A percentile compares a stretch with the other conserved stretches of the same genome.
phyloP scores from a whole-genome alignment of 306 rosid species.

The Pachyrhizus erosus region DNA sequence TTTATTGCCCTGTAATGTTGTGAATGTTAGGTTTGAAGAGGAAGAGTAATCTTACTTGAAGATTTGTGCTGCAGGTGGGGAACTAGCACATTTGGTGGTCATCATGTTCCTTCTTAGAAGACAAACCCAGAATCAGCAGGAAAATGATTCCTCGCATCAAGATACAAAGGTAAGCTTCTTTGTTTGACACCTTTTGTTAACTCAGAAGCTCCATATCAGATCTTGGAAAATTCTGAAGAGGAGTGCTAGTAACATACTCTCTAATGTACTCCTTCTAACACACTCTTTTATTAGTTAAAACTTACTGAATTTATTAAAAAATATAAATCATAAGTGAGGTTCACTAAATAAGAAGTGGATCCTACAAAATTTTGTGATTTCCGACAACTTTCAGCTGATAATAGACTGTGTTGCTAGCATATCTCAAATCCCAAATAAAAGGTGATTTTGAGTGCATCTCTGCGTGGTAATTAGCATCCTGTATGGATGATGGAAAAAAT shows the following conservation, averaged over 20 bases:
- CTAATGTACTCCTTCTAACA: neutral
- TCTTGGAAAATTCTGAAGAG: neutral
- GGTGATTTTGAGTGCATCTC: conserved; percentile 12
- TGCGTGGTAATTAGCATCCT: neutral
- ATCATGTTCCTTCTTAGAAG: conserved; percentile 71
- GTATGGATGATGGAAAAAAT: neutral
- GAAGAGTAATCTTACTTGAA: conserved; percentile 26
- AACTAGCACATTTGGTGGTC: conserved; percentile 35
- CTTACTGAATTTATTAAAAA: neutral
- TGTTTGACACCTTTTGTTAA: neutral
- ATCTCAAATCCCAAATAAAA: neutral
- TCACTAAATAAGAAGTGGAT: neutral
- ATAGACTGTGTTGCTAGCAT: neutral
- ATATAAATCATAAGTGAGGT: neutral
- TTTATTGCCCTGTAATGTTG: neutral
- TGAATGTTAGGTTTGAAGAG: neutral
- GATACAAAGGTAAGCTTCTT: conserved; percentile 66
- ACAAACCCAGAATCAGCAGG: conserved; percentile 58
- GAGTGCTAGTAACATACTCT: neutral
- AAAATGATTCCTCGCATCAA: conserved; percentile 55
- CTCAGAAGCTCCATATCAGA: neutral
- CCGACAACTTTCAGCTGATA: neutral
- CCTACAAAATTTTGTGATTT: neutral
- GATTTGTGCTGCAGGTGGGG: conserved; percentile 49
- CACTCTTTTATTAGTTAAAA: neutral